These are phyloP conservation scores for Nannochloropsis oceanica DNA, from an alignment of 108 stramenopile genomes.

Conservation along the genomic window DNA sequence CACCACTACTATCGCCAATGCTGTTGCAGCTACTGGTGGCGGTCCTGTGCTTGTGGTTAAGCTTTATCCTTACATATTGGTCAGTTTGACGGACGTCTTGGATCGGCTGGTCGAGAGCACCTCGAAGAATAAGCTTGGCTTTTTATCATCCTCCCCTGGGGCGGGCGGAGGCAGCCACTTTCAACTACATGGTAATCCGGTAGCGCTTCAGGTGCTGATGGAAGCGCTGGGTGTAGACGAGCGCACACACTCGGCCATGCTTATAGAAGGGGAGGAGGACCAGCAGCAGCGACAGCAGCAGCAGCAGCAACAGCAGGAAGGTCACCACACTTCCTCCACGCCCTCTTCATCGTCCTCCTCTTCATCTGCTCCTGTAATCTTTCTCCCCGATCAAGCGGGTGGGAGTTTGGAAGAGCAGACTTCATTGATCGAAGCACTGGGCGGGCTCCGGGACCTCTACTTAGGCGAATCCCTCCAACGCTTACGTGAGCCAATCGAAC, in stretches of 20 bases:
- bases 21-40: background rate
- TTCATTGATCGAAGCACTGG: conserved; percentile 5
- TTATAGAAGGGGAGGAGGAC: background rate
- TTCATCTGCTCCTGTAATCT: too few relatives aligned
- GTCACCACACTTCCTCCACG: background rate
- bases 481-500: conserved; percentile 12
- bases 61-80: background rate
- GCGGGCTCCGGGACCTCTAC: conserved; percentile 4
- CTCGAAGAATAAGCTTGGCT: background rate
- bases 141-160: background rate
- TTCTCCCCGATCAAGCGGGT: background rate
- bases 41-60: background rate
- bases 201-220: background rate
- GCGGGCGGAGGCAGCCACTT: background rate
- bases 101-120: background rate
- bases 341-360: background rate
- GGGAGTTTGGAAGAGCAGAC: background rate
- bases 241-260: background rate
- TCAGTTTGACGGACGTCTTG: background rate
- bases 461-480: conserved; percentile 11
- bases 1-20: background rate
- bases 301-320: too few relatives aligned
- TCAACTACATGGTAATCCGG: background rate
- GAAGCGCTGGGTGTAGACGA: background rate
- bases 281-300: background rate